These are phyloP conservation scores for Parasarocladium wereldwijsianum DNA, from an alignment of 2,329 filamentous ascomycete species.

Conservation along the genomic window DNA sequence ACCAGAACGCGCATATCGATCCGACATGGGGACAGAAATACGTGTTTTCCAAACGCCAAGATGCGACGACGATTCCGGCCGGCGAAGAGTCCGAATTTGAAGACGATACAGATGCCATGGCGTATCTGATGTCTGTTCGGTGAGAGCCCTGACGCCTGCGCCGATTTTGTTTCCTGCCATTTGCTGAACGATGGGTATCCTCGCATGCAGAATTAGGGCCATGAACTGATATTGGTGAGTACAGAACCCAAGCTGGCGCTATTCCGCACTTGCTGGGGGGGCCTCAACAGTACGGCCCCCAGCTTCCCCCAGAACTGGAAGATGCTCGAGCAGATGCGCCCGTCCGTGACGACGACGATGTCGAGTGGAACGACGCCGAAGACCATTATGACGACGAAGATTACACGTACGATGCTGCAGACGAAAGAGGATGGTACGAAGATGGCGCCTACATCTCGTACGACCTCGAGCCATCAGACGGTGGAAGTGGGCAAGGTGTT, in stretches of 20 bases:
- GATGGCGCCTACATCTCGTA: slow-evolving; percentile 59
- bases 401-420: slow-evolving; percentile 33
- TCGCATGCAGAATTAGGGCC: slow-evolving; percentile 2
- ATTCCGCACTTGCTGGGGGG: slow-evolving; percentile 62
- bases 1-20: slow-evolving; percentile 35
- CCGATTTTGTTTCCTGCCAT: slow-evolving; percentile 1
- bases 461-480: slow-evolving; percentile 32
- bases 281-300: slow-evolving; percentile 38
- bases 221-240: slow-evolving; percentile 37
- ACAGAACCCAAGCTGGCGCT: slow-evolving; percentile 57
- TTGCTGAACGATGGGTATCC: slow-evolving; percentile 13
- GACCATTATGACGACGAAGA: slow-evolving; percentile 19
- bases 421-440: slow-evolving; percentile 51
- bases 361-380: slow-evolving; percentile 16
- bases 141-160: slow-evolving; percentile 23
- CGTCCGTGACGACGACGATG: slow-evolving; percentile 13
- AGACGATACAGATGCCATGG: slow-evolving; percentile 51
- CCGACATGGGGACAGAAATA: slow-evolving; percentile 57
- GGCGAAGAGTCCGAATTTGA: slow-evolving; percentile 52
- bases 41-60: slow-evolving; percentile 51
- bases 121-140: slow-evolving; percentile 59
- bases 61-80: slow-evolving; percentile 25
- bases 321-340: slow-evolving; percentile 15
- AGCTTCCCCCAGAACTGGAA: slow-evolving; percentile 25
- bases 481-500: slow-evolving; percentile 12